These are phyloP conservation scores for Yamadazyma sp. DNA, from an alignment of 805 yeast species.

Conservation along the genomic window DNA sequence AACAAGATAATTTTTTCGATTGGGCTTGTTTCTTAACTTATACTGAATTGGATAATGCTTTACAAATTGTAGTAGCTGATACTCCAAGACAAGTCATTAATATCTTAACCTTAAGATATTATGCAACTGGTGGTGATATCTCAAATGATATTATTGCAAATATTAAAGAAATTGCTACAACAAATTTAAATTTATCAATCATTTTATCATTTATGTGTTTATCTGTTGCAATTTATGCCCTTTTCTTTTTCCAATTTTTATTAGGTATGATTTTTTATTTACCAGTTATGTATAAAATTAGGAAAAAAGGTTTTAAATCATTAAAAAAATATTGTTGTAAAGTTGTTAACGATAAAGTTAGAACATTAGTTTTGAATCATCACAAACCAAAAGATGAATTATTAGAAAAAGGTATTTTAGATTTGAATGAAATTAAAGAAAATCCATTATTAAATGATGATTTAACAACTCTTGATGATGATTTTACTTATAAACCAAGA, in stretches of 20 bases:
- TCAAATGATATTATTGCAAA: constrained; percentile 44
- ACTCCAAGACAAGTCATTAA: constrained; percentile 86
- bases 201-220: constrained; percentile 72
- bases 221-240: constrained; percentile 70
- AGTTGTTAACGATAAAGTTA: constrained; percentile 56
- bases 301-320: constrained; percentile 35
- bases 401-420: constrained; percentile 27
- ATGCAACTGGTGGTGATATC: constrained; percentile 46
- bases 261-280: constrained; percentile 52
- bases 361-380: constrained; percentile 44
- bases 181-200: constrained; percentile 65
- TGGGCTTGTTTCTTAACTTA: constrained; percentile 65
- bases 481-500: constrained; percentile 8
- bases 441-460: constrained; percentile 25
- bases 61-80: constrained; percentile 67
- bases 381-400: constrained; percentile 35
- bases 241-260: constrained; percentile 56
- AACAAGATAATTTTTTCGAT: constrained; percentile 60
- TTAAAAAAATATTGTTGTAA: constrained; percentile 61
- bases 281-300: constrained; percentile 48
- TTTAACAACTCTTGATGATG: constrained; percentile 7
- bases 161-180: constrained; percentile 55
- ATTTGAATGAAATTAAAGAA: constrained; percentile 19
- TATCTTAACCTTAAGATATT: constrained; percentile 60
- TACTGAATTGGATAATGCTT: constrained; percentile 61